These are phyloP conservation scores for Vanderwaltozyma verrucispora DNA, from an alignment of 805 yeast genomes.

Conservation along the genomic window DNA sequence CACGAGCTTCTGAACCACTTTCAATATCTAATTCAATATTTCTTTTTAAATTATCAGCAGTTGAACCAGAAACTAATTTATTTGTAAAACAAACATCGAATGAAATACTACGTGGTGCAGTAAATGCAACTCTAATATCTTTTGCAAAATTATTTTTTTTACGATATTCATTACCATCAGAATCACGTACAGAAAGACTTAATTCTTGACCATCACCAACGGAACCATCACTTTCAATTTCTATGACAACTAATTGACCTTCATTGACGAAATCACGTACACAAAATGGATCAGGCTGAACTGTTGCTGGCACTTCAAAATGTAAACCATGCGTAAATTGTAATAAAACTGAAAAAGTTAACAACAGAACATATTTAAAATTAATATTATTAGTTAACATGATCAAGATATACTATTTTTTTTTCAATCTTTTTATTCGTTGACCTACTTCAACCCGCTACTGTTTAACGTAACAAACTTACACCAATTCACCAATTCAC, in stretches of 20 bases:
- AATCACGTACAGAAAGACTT: conserved; percentile 57
- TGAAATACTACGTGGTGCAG: conserved; percentile 70
- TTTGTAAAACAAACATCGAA: conserved; percentile 90
- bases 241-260: conserved; percentile 82
- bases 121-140: conserved; percentile 65
- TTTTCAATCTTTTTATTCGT: no score
- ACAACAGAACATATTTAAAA: no score
- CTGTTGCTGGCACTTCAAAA: conserved; percentile 43
- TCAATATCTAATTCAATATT: conserved; percentile 85
- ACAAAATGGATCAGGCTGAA: conserved; percentile 54
- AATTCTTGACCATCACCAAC: conserved; percentile 83
- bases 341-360: no score
- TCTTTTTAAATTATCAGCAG: conserved; percentile 42
- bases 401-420: no score
- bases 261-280: conserved; percentile 82
- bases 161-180: conserved; percentile 77
- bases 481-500: no score
- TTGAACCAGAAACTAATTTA: conserved; percentile 22
- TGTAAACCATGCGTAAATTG: no score
- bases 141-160: conserved; percentile 70
- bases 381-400: no score
- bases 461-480: no score
- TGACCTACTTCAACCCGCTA: no score
- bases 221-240: conserved; percentile 61
- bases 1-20: conserved; percentile 93